Conservation (phyloP, 371 early-diverging fungal species). For the Mortierella sp. region DNA sequence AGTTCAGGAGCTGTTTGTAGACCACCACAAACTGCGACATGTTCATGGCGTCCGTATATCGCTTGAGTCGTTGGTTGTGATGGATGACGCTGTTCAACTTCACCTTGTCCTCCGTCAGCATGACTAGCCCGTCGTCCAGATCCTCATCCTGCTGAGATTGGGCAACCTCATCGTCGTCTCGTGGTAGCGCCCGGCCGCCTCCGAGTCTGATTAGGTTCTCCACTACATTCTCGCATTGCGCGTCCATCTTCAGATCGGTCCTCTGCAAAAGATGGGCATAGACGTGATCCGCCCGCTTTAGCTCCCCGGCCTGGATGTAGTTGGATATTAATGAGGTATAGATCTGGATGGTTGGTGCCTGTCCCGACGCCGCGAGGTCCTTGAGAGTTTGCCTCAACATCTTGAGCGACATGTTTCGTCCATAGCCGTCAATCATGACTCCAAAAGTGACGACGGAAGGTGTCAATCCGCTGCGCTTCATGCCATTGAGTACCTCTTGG, state of each 20-base stretch:
- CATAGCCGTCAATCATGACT: slow-evolving; percentile 40
- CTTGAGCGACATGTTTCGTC: slow-evolving; percentile 21
- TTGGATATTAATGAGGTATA: slow-evolving; percentile 43
- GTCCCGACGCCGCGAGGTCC: slow-evolving; percentile 18
- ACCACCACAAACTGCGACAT: slow-evolving; percentile 10
- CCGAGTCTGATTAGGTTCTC: slow-evolving; percentile 16
- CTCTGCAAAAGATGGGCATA: slow-evolving; percentile 15
- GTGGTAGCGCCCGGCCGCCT: neutral
- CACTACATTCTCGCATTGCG: slow-evolving; percentile 30
- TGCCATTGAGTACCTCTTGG: slow-evolving; percentile 33
- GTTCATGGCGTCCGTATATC: slow-evolving; percentile 13
- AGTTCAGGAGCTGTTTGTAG: slow-evolving; percentile 7
- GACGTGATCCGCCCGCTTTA: slow-evolving; percentile 28
- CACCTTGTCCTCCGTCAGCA: neutral
- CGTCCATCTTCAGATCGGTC: slow-evolving; percentile 20
- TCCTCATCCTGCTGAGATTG: neutral
- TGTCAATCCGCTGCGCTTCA: slow-evolving; percentile 25
- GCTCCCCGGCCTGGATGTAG: slow-evolving; percentile 25
- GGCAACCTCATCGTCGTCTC: neutral
- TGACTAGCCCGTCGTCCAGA: neutral
- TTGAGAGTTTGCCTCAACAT: slow-evolving; percentile 18
- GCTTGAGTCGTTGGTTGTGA: slow-evolving; percentile 37
- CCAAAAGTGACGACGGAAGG: slow-evolving; percentile 27
- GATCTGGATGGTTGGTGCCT: slow-evolving; percentile 24
- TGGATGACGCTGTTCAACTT: slow-evolving; percentile 12